Evolutionary conservation across 1,139 yeast species (phyloP).

Genomic region (Kodamaea sp.): DNA sequence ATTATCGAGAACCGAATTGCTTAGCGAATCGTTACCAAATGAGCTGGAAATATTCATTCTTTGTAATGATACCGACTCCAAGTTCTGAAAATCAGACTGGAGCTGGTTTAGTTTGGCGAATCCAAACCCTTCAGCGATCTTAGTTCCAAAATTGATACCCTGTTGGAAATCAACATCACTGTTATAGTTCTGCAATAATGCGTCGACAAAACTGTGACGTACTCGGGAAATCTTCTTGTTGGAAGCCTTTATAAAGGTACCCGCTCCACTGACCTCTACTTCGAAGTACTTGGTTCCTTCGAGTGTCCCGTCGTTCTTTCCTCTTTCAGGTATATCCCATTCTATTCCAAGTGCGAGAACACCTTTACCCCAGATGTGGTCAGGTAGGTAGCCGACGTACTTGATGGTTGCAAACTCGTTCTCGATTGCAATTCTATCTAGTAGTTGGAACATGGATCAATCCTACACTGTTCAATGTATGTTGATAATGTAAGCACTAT

Average conservation of each 20-base stretch:
- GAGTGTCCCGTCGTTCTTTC: conserved; percentile 78
- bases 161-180: conserved; percentile 21
- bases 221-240: conserved; percentile 28
- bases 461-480: too few species aligned
- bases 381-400: conserved; percentile 54
- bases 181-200: conserved; percentile 51
- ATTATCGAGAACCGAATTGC: neutral
- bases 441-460: conserved; percentile 2
- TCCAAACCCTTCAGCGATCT: conserved; percentile 63
- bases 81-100: conserved; percentile 47
- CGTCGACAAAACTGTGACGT: conserved; percentile 43
- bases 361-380: conserved; percentile 58
- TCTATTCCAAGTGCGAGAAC: conserved; percentile 70
- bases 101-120: conserved; percentile 53
- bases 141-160: conserved; percentile 49
- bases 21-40: neutral
- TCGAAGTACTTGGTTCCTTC: conserved; percentile 64
- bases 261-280: conserved; percentile 38
- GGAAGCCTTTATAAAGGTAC: conserved; percentile 64
- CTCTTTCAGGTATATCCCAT: conserved; percentile 75
- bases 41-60: conserved; percentile 14
- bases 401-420: conserved; percentile 45
- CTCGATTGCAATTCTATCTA: conserved; percentile 7
- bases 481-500: too few species aligned
- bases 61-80: conserved; percentile 54